Base-by-base conservation (phyloP, 129 eudicot genomes). In the Logfia minima region DNA sequence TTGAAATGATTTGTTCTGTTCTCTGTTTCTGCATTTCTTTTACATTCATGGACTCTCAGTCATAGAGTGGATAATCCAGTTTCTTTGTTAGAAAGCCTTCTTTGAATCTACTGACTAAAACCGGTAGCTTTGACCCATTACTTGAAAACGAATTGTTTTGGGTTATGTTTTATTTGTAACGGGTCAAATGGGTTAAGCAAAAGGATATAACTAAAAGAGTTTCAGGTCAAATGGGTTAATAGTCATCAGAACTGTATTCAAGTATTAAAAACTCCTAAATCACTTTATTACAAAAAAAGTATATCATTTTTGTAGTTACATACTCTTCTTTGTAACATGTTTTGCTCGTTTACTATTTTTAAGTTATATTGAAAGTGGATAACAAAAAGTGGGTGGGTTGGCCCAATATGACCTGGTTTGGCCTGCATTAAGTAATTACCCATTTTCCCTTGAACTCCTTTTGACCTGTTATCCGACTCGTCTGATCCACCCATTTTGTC, bases 391-490 rank as follows among this genome's bases (percentile, higher is more conserved):
- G 43, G 22, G 70, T 16, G 60, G 18, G 60, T 24, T 13, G 3
- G 35, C 41, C 59, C 69, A 60, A 59, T 64, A 13, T 21, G 48
- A 71, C 43, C 52, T 8, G 4, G 22, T 9, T 68, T 35, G 23
- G 24, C 63, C 63, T 22, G 26, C 63, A 19, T 58, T 58, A 3
- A 19, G 2, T 58, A 19, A 13, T 5, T 48, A 58, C 34, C 41
- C 68, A 64, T 65, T 13, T 64, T 17, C 21, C 18, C 67, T 24
- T 24, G 28, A 31, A 61, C 59, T 5, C 31, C 66, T 55, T 74
- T 58, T 61, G 37, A 35, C 68, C 13, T 16, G 45, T 75, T 39
- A 26, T 43, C 70, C 70, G 61, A 18, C 79, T 16, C 45, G 1
- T 28, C 24, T 9, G 4, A 7, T 66, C 39, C 66, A 6, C 69